Percentiles rank a stretch among this genome's conserved stretches.
phyloP scores from a whole-genome alignment of 2,329 filamentous ascomycete species.

The Ascocoryne sarcoides region DNA sequence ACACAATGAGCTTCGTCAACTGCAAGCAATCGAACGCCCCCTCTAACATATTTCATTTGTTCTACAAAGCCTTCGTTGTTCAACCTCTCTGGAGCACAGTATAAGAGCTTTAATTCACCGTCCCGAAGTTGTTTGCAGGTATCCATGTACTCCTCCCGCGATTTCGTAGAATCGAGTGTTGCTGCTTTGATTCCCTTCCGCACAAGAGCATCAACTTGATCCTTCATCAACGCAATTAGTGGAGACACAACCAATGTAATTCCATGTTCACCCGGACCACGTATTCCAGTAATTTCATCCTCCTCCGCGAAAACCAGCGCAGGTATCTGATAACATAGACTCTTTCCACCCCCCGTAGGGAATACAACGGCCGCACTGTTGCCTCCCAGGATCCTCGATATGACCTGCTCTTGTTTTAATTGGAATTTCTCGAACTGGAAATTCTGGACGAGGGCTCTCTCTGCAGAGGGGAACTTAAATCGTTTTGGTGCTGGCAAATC shows the following conservation, averaged over 20 bases:
- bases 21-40: slow-evolving; percentile 47
- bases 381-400: slow-evolving; percentile 34
- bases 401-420: slow-evolving; percentile 37
- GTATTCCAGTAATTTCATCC: slow-evolving; percentile 26
- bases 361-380: slow-evolving; percentile 36
- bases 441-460: slow-evolving; percentile 29
- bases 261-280: slow-evolving; percentile 27
- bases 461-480: slow-evolving; percentile 15
- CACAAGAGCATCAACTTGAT: slow-evolving; percentile 47
- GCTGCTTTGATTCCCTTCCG: slow-evolving; percentile 43
- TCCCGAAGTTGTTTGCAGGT: slow-evolving; percentile 38
- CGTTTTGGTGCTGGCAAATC: background rate
- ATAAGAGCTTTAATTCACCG: slow-evolving; percentile 44
- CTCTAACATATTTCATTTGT: slow-evolving; percentile 43
- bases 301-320: slow-evolving; percentile 35
- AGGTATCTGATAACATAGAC: slow-evolving; percentile 36
- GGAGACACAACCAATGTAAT: slow-evolving; percentile 49
- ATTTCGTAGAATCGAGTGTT: slow-evolving; percentile 47
- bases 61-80: slow-evolving; percentile 53
- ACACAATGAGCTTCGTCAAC: slow-evolving; percentile 53
- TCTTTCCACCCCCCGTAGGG: slow-evolving; percentile 35
- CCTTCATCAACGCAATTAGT: slow-evolving; percentile 50
- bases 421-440: slow-evolving; percentile 36
- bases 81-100: slow-evolving; percentile 50
- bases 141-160: slow-evolving; percentile 30